These are phyloP conservation scores for Colletotrichum costaricense DNA, from an alignment of 2,329 filamentous ascomycete genomes.

Conservation along the genomic window DNA sequence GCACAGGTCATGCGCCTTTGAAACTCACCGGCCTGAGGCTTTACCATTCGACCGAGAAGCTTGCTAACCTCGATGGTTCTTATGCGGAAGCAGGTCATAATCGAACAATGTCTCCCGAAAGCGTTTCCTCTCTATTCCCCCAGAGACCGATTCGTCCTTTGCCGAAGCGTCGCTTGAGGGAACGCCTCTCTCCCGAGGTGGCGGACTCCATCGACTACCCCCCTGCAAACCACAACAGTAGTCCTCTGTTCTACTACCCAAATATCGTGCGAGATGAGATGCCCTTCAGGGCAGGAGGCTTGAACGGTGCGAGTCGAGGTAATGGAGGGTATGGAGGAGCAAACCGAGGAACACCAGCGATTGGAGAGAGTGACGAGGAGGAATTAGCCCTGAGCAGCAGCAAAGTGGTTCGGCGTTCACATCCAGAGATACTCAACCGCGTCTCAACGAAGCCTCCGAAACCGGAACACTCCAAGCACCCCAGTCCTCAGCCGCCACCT, in stretches of 20 bases:
- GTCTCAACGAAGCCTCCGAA: conserved; percentile 55
- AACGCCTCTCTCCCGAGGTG: conserved; percentile 86
- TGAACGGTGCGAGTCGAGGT: conserved; percentile 14
- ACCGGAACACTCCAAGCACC: conserved; percentile 56
- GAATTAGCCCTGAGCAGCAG: conserved; percentile 52
- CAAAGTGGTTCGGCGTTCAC: conserved; percentile 57
- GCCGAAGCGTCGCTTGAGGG: conserved; percentile 88
- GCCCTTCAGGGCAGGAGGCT: conserved; percentile 41
- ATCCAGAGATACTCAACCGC: conserved; percentile 58
- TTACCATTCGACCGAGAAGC: conserved; percentile 5
- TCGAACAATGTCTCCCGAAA: conserved; percentile 76
- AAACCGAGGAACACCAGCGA: conserved; percentile 52
- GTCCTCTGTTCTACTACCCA: conserved; percentile 82
- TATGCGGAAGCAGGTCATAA: conserved; percentile 52
- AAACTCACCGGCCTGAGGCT: conserved; percentile 9
- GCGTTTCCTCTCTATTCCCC: conserved; percentile 83
- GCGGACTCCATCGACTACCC: conserved; percentile 87
- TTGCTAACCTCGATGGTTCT: conserved; percentile 27
- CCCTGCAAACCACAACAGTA: conserved; percentile 75
- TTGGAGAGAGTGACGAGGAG: conserved; percentile 72
- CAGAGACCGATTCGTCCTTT: conserved; percentile 93
- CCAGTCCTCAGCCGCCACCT: conserved; percentile 66
- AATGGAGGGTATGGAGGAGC: conserved; percentile 37
- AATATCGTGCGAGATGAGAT: conserved; percentile 36
- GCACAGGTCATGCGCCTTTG: conserved; percentile 8